Percentiles rank a stretch among this genome's conserved stretches.
Conservation (phyloP, 805 yeast species). For the Pichia manshurica region DNA sequence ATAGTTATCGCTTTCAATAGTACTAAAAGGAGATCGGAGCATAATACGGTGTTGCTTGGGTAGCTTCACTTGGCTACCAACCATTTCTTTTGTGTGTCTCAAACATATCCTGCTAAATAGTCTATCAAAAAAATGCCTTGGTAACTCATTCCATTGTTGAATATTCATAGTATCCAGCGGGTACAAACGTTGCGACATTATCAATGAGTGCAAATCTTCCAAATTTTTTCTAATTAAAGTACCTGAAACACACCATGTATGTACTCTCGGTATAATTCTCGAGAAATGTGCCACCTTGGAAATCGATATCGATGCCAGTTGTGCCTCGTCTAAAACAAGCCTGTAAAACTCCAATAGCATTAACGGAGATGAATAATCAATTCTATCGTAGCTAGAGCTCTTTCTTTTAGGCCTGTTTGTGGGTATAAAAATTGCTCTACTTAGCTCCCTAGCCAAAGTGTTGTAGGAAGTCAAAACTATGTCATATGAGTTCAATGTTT, state of each 20-base stretch:
- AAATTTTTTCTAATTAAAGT: slow-evolving; percentile 74
- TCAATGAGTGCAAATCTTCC: slow-evolving; percentile 62
- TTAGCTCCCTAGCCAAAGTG: slow-evolving; percentile 67
- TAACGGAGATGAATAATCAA: slow-evolving; percentile 74
- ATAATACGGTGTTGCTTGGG: slow-evolving; percentile 75
- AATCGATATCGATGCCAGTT: slow-evolving; percentile 73
- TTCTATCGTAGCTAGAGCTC: slow-evolving; percentile 31
- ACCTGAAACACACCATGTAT: slow-evolving; percentile 97
- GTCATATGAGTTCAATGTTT: slow-evolving; percentile 57
- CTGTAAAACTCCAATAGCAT: slow-evolving; percentile 84
- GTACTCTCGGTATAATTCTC: slow-evolving; percentile 70
- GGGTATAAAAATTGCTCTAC: slow-evolving; percentile 70
- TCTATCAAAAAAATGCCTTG: slow-evolving; percentile 37
- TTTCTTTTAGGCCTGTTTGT: slow-evolving; percentile 42
- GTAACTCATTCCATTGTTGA: slow-evolving; percentile 27
- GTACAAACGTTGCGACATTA: slow-evolving; percentile 56
- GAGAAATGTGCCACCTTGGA: slow-evolving; percentile 80
- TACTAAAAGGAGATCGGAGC: slow-evolving; percentile 67
- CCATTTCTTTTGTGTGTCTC: slow-evolving; percentile 83
- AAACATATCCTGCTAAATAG: slow-evolving; percentile 54
- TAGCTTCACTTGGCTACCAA: slow-evolving; percentile 63
- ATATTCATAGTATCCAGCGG: slow-evolving; percentile 48
- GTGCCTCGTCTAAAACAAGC: slow-evolving; percentile 88
- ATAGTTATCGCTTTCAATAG: slow-evolving; percentile 82
- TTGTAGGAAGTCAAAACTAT: slow-evolving; percentile 76